Base-by-base conservation (phyloP, 1,284 basidiomycete species). In the Dichomitus squalens region DNA sequence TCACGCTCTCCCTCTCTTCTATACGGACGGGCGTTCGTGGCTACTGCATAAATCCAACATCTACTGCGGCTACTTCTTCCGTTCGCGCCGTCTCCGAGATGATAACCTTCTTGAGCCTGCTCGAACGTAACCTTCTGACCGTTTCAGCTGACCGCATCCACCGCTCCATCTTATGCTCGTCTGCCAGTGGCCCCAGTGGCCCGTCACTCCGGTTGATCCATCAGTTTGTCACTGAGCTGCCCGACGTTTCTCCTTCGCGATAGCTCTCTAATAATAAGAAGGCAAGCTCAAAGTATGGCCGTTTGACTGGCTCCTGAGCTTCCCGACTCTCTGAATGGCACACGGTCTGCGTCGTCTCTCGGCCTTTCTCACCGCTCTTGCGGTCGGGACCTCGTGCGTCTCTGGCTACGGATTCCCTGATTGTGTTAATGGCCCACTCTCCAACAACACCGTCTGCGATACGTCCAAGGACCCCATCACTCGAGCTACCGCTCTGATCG, bases 381-480 rank as follows among this genome's bases (percentile, higher is more conserved):
- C 57, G 1, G 55, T 57, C 1, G 43, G 55, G 4, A 36, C 53
- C 16, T 40, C 54, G 7, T 41, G 49, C 11, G 56, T 51, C 3
- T 36, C 34, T 18, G 58, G 36, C 16, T 59, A 57, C 29, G 58
- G 56, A 21, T 83, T 82, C 63, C 81, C 81, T 1, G 77, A 82
- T 61, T 84, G 82, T 48, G 61, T 59, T n/a, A 71, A 69, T 57
- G 76, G 73, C 0, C 80, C 80, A 9, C 71, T 83, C 53, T 72
- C 73, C 38, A 68, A 69, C 47, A 83, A 79, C 61, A 64, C 73
- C 4, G 77, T 84, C 20, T 85, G 83, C 67, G 75, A 84, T 61
- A 73, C 75, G 4, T 70, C 75, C 11, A 73, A 78, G 54, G 76
- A 78, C 55, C 71, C 79, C 7, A 63, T 77, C 11, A 76, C 78